Evolutionary conservation across 2,329 filamentous ascomycete species (phyloP).

Genomic region (Furcasterigmium sp.): DNA sequence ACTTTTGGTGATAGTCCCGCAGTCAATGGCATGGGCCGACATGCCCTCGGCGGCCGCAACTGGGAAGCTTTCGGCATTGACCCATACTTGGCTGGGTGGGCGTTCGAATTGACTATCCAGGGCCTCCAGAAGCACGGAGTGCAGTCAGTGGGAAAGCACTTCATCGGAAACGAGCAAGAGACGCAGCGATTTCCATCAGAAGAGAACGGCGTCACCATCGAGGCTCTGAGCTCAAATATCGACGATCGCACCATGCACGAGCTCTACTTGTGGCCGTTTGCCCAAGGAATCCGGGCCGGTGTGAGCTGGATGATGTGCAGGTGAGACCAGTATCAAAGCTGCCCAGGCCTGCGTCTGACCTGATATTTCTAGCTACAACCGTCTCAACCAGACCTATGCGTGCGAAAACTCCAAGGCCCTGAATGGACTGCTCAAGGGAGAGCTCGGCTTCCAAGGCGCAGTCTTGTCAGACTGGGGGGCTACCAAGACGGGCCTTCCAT

Average conservation of each 20-base stretch:
- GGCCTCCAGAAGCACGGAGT: constrained; percentile 30
- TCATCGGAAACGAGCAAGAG: constrained; percentile 30
- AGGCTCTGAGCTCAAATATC: constrained; percentile 37
- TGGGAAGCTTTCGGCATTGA: constrained; percentile 63
- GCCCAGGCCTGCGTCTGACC: background rate
- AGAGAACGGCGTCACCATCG: constrained; percentile 15
- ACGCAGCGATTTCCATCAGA: constrained; percentile 24
- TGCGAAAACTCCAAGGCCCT: constrained; percentile 68
- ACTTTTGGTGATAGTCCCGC: no score
- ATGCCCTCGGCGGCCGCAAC: constrained; percentile 47
- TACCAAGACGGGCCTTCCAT: constrained; percentile 53
- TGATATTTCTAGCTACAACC: constrained; percentile 66
- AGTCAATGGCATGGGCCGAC: constrained; percentile 11
- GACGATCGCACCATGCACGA: constrained; percentile 58
- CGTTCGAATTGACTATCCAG: constrained; percentile 26
- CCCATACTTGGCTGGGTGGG: constrained; percentile 60
- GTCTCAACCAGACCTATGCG: constrained; percentile 67
- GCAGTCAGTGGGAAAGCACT: constrained; percentile 32
- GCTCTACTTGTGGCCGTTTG: constrained; percentile 62
- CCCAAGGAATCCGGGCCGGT: constrained; percentile 53
- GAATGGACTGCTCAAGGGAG: constrained; percentile 62
- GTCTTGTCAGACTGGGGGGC: constrained; percentile 66
- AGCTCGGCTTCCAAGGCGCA: constrained; percentile 63
- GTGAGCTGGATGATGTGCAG: constrained; percentile 56
- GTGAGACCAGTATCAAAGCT: background rate